Conservation (phyloP, 305 asterid genomes). For the Fraxinus greggii region DNA sequence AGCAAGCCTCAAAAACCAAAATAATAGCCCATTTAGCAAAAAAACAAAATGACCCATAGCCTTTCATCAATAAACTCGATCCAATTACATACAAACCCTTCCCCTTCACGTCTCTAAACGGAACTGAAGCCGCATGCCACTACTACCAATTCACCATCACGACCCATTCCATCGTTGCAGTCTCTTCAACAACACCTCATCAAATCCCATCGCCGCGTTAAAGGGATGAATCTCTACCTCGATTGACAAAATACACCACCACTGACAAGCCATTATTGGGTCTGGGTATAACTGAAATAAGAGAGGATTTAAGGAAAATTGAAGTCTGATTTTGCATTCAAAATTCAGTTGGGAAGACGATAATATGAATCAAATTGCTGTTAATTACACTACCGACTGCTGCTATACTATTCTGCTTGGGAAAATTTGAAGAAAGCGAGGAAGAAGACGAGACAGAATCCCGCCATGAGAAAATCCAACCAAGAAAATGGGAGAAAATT, state of each 20-base stretch:
- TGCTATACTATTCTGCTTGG: not conserved
- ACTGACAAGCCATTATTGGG: slow-evolving; percentile 34
- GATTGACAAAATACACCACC: not conserved
- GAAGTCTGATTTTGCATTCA: slow-evolving; percentile 65
- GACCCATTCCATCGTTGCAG: not conserved
- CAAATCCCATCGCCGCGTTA: not conserved
- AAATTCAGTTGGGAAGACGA: not conserved
- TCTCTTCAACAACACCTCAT: not conserved
- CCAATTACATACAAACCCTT: not conserved
- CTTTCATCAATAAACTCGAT: not conserved
- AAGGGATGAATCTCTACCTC: not conserved
- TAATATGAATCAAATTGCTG: not conserved
- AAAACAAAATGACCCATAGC: not conserved
- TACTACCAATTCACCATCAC: not conserved
- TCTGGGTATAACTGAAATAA: not conserved
- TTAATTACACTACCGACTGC: not conserved
- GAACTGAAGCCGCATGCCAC: not conserved
- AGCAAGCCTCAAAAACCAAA: not conserved
- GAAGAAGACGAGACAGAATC: not conserved
- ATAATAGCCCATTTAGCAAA: not conserved
- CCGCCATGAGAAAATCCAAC: not conserved
- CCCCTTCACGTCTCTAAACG: not conserved
- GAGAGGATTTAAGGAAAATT: slow-evolving; percentile 33
- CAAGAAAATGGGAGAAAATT: not conserved
- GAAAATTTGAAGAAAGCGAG: not conserved